Evolutionary conservation across 495 filamentous ascomycete species (phyloP), one percentile per base, ranked within the genome.

Genomic region (Amniculicola lignicola): DNA sequence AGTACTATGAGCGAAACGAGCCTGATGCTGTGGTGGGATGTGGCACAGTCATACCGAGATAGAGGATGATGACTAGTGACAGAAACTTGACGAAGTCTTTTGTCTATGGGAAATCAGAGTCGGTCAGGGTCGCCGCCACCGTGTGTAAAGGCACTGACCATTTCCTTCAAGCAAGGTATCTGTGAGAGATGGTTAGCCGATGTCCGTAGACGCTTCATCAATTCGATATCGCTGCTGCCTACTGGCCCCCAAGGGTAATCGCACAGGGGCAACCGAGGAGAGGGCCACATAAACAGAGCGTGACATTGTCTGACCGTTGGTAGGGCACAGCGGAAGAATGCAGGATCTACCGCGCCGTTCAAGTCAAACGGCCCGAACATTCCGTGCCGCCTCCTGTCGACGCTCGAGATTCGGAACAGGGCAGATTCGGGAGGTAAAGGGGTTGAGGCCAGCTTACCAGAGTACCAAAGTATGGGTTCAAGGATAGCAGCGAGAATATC

Each of bases 51-150:
- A 12, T 66, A 84, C 82, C 82, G 37, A 86, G 65, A 65, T 94
- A 95, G 59, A 95, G 72, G 49, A 96, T 82, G 40, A 86, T 71
- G 18, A 97, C 88, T n/a, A 96, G 77, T 11, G 88, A 83, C 66
- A 92, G 80, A 69, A 96, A 96, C 57, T 92, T 92, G 63, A 93
- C 70, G 64, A 95, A 95, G 54, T 93, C 88, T 72, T 90, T 95
- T 16, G 89, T 90, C 80, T 84, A 66, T 44, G 7, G 33, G 57
- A 69, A 63, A 67, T 71, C 62, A 73, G 64, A 65, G 37, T 59
- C 59, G 40, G 45, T 62, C 29, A 45, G 37, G 14, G 33, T 33
- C 37, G 33, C n/a, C 42, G 31, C 31, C 33, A 40, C 46, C 53
- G 15, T 9, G 54, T n/a, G 18, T 25, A 19, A 15, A 7, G 22